Conservation (phyloP, 192 early-diverging fungal genomes). For the Neocallimastix lanati region DNA sequence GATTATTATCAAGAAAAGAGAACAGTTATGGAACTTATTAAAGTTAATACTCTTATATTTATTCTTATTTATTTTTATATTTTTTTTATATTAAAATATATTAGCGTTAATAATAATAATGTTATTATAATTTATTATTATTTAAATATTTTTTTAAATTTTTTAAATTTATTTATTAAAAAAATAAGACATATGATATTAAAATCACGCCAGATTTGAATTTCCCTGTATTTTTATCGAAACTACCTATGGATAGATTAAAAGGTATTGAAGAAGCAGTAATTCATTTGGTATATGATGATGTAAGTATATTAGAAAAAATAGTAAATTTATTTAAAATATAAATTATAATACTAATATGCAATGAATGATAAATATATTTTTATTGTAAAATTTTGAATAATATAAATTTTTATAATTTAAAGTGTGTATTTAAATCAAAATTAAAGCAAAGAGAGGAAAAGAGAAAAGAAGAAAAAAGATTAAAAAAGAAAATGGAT, state of each 20-base stretch:
- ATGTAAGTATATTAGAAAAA: constrained; percentile 12
- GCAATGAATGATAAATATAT: too few species aligned
- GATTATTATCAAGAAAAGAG: constrained; percentile 46
- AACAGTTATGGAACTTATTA: constrained; percentile 40
- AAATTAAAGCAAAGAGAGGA: constrained; percentile 46
- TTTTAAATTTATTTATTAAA: too few species aligned
- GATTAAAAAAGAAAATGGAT: constrained; percentile 53
- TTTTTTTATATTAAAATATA: background rate
- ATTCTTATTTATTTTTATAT: background rate
- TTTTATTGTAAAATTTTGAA: too few species aligned
- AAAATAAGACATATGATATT: constrained; percentile 21
- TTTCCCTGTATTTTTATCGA: constrained; percentile 14
- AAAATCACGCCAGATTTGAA: constrained; percentile 22
- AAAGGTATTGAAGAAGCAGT: constrained; percentile 8
- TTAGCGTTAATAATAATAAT: too few species aligned
- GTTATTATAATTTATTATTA: too few species aligned
- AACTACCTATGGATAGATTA: constrained; percentile 11
- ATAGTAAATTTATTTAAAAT: background rate
- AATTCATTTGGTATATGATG: constrained; percentile 26
- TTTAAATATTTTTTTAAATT: too few species aligned
- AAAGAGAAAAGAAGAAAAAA: constrained; percentile 43
- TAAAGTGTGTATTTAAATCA: constrained; percentile 37
- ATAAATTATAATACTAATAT: background rate
- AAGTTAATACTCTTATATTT: constrained; percentile 5
- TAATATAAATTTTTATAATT: too few species aligned